A percentile compares a stretch with the other conserved stretches of the same genome.
These are phyloP conservation scores for Colletotrichum plurivorum DNA, from an alignment of 2,329 filamentous ascomycete genomes.

Conservation along the genomic window DNA sequence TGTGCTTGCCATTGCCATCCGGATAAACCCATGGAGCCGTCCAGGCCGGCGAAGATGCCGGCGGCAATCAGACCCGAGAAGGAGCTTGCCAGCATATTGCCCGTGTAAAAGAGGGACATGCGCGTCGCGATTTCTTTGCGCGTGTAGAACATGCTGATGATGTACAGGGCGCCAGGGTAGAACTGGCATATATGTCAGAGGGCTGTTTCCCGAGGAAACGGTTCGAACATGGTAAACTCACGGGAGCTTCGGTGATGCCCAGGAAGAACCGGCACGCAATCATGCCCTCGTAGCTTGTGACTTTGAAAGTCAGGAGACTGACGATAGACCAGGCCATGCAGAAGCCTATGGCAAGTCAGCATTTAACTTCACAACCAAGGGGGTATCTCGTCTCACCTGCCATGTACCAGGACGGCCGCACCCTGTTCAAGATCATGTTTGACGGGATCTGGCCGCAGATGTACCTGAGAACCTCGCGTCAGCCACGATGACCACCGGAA, in stretches of 20 bases:
- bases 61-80: slow-evolving; percentile 61
- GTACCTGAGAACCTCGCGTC: neutral
- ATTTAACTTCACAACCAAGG: neutral
- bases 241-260: slow-evolving; percentile 53
- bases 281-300: slow-evolving; percentile 55
- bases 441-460: slow-evolving; percentile 30
- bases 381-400: neutral
- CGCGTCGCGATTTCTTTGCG: slow-evolving; percentile 60
- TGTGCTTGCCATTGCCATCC: slow-evolving; percentile 48
- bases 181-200: slow-evolving; percentile 58
- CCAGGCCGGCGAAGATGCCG: slow-evolving; percentile 52
- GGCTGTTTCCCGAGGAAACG: slow-evolving; percentile 40
- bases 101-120: slow-evolving; percentile 61
- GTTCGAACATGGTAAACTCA: slow-evolving; percentile 42
- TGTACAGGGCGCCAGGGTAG: slow-evolving; percentile 51
- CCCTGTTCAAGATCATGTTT: slow-evolving; percentile 27
- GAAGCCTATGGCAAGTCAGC: slow-evolving; percentile 11
- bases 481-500: too few species aligned
- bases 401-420: slow-evolving; percentile 33
- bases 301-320: slow-evolving; percentile 55
- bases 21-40: slow-evolving; percentile 44
- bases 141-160: slow-evolving; percentile 69
- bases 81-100: slow-evolving; percentile 51
- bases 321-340: slow-evolving; percentile 55
- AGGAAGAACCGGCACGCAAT: slow-evolving; percentile 54